These are phyloP conservation scores for Graphiopsis chlorocephala DNA, from an alignment of 2,329 filamentous ascomycete genomes.

Conservation along the genomic window DNA sequence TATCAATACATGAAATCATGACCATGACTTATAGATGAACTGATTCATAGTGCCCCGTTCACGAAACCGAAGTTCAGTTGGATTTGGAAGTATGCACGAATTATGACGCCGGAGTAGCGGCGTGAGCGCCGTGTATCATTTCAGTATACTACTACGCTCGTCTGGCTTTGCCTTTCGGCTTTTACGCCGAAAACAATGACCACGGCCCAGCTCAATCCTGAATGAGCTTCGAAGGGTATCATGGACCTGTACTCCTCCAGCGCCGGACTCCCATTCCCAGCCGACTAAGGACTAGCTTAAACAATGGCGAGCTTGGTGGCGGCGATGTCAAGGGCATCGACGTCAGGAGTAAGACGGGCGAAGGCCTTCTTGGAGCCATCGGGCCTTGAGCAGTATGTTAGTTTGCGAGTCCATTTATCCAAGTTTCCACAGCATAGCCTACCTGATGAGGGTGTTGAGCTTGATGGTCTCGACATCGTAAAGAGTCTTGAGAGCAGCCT, in stretches of 20 bases:
- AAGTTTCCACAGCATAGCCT: slow-evolving; percentile 29
- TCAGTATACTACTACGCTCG: slow-evolving; percentile 10
- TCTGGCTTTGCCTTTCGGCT: slow-evolving; percentile 7
- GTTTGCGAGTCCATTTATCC: not conserved
- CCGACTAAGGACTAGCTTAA: slow-evolving; percentile 55
- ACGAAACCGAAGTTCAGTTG: not conserved
- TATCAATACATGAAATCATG: too few species aligned
- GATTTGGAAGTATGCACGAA: not conserved
- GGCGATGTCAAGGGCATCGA: slow-evolving; percentile 98
- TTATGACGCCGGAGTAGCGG: slow-evolving; percentile 4
- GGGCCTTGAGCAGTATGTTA: slow-evolving; percentile 58
- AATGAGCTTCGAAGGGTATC: slow-evolving; percentile 7
- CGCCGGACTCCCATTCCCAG: slow-evolving; percentile 3
- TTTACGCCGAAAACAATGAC: slow-evolving; percentile 9
- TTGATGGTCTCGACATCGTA: slow-evolving; percentile 98
- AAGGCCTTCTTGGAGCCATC: slow-evolving; percentile 99
- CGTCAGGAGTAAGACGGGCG: slow-evolving; percentile 89
- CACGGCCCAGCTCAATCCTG: slow-evolving; percentile 13
- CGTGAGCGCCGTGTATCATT: slow-evolving; percentile 15
- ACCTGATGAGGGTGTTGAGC: slow-evolving; percentile 99
- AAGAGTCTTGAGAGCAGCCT: slow-evolving; percentile 95
- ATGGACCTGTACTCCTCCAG: slow-evolving; percentile 10
- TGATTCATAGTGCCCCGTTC: not conserved
- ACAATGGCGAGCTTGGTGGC: slow-evolving; percentile 98
- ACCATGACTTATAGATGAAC: not conserved